phyloP scores from a whole-genome alignment of 305 asterid species.

The Fraxinus ornus region DNA sequence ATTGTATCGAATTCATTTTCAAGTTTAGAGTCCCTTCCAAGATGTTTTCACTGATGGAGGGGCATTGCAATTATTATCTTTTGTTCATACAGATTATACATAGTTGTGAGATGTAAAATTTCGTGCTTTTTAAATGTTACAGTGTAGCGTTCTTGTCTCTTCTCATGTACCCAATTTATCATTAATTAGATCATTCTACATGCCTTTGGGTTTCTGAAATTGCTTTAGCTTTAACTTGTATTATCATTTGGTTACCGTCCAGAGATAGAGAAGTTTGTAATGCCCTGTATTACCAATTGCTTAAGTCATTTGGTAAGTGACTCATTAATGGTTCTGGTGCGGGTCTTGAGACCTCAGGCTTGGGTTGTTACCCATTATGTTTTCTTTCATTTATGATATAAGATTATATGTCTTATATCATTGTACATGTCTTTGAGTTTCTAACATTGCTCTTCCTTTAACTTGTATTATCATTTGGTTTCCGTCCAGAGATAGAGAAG shows the following conservation, averaged over 20 bases:
- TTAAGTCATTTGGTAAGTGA: neutral
- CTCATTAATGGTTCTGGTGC: neutral
- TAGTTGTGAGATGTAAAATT: neutral
- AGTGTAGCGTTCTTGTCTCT: neutral
- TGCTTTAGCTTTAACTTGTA: neutral
- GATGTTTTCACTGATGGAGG: neutral
- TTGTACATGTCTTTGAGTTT: conserved; percentile 4
- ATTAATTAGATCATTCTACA: neutral
- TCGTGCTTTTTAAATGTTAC: neutral
- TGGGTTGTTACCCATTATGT: neutral
- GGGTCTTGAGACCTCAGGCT: neutral
- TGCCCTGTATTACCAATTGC: neutral
- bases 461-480: neutral
- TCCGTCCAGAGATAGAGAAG: neutral
- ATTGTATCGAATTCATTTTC: neutral
- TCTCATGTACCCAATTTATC: neutral
- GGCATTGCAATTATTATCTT: neutral
- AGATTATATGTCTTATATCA: neutral
- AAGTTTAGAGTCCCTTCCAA: neutral
- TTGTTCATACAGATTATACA: neutral
- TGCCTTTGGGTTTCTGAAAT: conserved; percentile 8
- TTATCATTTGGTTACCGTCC: neutral
- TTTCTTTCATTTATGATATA: neutral
- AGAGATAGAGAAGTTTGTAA: neutral
- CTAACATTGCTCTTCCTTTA: neutral